Conservation (phyloP, 2,329 filamentous ascomycete species). For the Botryotinia convoluta region DNA sequence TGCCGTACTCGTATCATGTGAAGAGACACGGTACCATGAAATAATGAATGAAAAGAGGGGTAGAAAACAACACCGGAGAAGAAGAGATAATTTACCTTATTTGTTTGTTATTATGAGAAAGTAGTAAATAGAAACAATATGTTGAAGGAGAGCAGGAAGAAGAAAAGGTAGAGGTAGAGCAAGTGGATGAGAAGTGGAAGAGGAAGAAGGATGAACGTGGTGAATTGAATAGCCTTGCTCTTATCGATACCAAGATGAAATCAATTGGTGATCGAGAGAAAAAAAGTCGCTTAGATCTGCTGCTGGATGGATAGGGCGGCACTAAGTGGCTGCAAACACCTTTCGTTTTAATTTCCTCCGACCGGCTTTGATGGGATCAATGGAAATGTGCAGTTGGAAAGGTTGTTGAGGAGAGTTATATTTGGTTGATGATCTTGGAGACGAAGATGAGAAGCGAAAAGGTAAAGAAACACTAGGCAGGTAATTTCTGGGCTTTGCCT, state of each 20-base stretch:
- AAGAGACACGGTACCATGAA: background rate
- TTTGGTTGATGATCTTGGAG: background rate
- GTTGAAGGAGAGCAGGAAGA: no score
- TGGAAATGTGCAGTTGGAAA: background rate
- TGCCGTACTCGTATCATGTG: slow-evolving; percentile 14
- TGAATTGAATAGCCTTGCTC: background rate
- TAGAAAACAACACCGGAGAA: background rate
- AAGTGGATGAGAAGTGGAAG: background rate
- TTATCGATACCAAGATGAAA: slow-evolving; percentile 15
- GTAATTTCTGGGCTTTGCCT: slow-evolving; percentile 1
- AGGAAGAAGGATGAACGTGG: background rate
- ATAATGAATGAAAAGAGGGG: background rate
- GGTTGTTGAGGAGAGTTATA: background rate
- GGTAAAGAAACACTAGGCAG: background rate
- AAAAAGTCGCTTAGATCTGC: slow-evolving; percentile 8
- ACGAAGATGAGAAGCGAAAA: background rate
- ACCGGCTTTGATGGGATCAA: background rate
- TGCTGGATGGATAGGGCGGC: slow-evolving; percentile 11
- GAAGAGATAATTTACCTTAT: background rate
- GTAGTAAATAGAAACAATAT: background rate
- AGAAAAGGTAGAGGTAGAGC: background rate
- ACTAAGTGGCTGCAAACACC: background rate
- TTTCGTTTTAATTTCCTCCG: background rate
- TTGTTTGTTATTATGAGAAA: background rate
- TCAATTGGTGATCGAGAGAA: slow-evolving; percentile 2